These are phyloP conservation scores for Populus alba DNA, from an alignment of 345 rosid genomes.

Conservation along the genomic window DNA sequence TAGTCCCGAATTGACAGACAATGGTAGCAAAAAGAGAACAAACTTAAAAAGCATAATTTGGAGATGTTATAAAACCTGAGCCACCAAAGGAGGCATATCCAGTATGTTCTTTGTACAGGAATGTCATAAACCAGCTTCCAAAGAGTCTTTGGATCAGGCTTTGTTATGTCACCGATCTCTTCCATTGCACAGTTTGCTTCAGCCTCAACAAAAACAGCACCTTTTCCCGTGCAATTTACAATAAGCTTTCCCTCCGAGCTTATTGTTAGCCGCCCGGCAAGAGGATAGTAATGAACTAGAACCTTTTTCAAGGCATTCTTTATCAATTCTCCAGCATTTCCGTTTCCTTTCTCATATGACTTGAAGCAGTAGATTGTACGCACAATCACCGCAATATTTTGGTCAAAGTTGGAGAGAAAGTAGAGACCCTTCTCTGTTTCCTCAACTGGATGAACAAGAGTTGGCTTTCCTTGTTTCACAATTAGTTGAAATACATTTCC, in stretches of 20 bases:
- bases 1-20: not conserved
- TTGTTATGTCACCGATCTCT: constrained; percentile 75
- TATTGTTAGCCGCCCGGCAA: constrained; percentile 51
- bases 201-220: constrained; percentile 84
- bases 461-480: constrained; percentile 58
- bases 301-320: constrained; percentile 69
- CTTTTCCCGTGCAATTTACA: constrained; percentile 72
- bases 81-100: constrained; percentile 85
- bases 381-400: constrained; percentile 73
- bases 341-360: constrained; percentile 61
- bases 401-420: constrained; percentile 90
- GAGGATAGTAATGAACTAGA: constrained; percentile 79
- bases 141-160: constrained; percentile 70
- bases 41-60: not conserved
- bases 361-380: constrained; percentile 83
- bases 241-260: constrained; percentile 62
- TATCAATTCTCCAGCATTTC: constrained; percentile 52
- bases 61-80: constrained; percentile 55
- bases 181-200: constrained; percentile 62
- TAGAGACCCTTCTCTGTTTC: constrained; percentile 72
- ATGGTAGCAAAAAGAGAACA: not conserved
- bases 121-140: constrained; percentile 80
- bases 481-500: constrained; percentile 37
- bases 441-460: constrained; percentile 58
- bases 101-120: constrained; percentile 77